Base-by-base conservation (phyloP, 1,284 basidiomycete genomes). In the Pyrrhoderma noxium region DNA sequence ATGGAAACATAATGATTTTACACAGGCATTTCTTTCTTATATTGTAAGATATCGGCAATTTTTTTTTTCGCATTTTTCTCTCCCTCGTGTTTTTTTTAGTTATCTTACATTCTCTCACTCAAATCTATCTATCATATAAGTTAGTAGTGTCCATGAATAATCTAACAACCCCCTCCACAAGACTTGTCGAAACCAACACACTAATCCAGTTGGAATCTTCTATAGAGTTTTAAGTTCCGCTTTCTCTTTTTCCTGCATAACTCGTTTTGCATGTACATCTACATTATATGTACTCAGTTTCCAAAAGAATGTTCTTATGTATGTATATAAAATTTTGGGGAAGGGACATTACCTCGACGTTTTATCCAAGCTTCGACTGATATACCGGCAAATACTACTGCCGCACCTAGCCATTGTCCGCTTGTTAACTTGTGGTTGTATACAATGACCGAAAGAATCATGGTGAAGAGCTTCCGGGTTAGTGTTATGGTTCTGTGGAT, bases 401-500 rank as follows among this genome's bases (percentile, higher is more conserved):
- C 84, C 0, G 94, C 85, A 14, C 95, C 96, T 2, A 79, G 60
- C 96, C 96, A 99, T 68, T 99, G 96, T 1, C 93, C 89, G 0
- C 64, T 54, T 0, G 85, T 85, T 48, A 99, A 73, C 56, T 75
- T 79, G 68, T 99, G 95, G 60, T 91, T 84, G 67, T 97, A 99
- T 0, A 98, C 80, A 22, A 95, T 66, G 3, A 99, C 93, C 5
- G 90, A 94, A 35, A 99, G 75, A 11, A 99, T 75, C 95, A 99
- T 99, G 3, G 95, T 98, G 66, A 97, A 96, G 64, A 99, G 74
- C 70, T 99, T 99, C 52, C 96, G 79, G n/a, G 95, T 99, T 51
- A 99, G 77, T 1, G 93, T 97, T 60, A 97, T 89, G 37, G 89
- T 96, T 48, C 88, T 90, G 63, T 13, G 42, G 18, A 49, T 8